Base-by-base conservation (phyloP, 2,329 filamentous ascomycete genomes). In the Microsporum ferrugineum region DNA sequence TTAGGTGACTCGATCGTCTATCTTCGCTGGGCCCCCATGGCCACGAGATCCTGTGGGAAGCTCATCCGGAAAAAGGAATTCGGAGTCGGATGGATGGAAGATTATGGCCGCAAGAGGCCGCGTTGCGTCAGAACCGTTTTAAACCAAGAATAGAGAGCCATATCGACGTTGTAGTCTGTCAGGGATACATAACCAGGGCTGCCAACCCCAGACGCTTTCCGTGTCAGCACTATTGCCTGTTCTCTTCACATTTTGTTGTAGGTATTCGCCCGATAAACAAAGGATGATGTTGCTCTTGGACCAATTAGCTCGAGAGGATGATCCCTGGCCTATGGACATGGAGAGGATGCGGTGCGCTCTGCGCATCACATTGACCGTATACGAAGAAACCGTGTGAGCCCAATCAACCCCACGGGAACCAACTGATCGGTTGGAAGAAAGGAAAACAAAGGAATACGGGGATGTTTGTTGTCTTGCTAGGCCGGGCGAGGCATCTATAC, bases 101-200 rank as follows among this genome's bases (percentile, higher is more conserved):
- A n/a, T n/a, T 43, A 53, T 53, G 49, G 49, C 49, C 49, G 49
- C 49, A 53, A 53, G 49, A 53, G 49, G 49, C 49, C 49, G 49
- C 17, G 49, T 53, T 53, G 49, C 8, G 12, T 33, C 49, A 53
- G 49, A 17, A 34, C 31, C 49, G 49, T 53, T 53, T 53, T 34
- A 53, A 34, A 27, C 49, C 49, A 53, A 34, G 49, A 2, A 34
- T 14, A 43, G 8, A 53, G 49, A 27, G 17, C 49, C 49, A 34
- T 53, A 53, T 33, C 6, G 49, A 31, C n/a, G 49, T 53, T 53
- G 49, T 53, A 34, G 49, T 43, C 49, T 31, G 49, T 27, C 49
- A 53, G 49, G 49, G 49, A n/a, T 53, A 27, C 49, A 34, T 14
- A 33, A 10, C 39, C 6, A 47, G 43, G 43, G 43, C 23, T 17